A percentile compares a stretch with the other conserved stretches of the same genome.
phyloP scores from a whole-genome alignment of 148 eudicot genomes.

The Rhododendron henanense region DNA sequence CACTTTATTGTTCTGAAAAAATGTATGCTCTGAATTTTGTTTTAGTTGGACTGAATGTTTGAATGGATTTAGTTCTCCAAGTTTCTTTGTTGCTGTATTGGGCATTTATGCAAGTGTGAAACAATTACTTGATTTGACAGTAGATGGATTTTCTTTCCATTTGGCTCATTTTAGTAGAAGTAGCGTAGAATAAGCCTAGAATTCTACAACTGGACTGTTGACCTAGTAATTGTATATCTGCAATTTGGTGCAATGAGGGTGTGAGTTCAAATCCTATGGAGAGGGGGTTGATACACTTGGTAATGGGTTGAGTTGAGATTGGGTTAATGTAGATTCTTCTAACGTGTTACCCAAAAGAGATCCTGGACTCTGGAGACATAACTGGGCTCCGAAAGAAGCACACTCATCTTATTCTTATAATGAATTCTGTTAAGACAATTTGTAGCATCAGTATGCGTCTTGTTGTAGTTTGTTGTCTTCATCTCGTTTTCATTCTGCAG shows the following conservation, averaged over 20 bases:
- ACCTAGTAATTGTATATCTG: neutral
- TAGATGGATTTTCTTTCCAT: neutral
- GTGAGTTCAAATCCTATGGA: neutral
- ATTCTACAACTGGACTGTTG: neutral
- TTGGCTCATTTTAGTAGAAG: neutral
- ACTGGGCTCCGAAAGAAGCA: neutral
- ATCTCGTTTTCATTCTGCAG: neutral
- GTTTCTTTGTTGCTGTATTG: neutral
- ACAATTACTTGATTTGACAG: neutral
- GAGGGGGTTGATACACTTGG: neutral
- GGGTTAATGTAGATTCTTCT: neutral
- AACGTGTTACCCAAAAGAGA: neutral
- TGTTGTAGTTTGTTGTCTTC: neutral
- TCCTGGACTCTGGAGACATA: neutral
- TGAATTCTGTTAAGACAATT: neutral
- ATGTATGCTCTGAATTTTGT: neutral
- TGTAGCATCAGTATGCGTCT: neutral
- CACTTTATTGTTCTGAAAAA: neutral
- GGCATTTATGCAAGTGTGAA: neutral
- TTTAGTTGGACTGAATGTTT: neutral
- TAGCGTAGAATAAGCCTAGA: neutral
- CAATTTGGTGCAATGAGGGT: neutral
- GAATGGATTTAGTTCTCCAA: neutral
- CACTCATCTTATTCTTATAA: neutral
- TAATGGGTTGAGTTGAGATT: neutral